Evolutionary conservation across 225 moss, liverwort and hornwort species (phyloP), one percentile per base, ranked within the genome.

Genomic region (Pleurozium schreberi): DNA sequence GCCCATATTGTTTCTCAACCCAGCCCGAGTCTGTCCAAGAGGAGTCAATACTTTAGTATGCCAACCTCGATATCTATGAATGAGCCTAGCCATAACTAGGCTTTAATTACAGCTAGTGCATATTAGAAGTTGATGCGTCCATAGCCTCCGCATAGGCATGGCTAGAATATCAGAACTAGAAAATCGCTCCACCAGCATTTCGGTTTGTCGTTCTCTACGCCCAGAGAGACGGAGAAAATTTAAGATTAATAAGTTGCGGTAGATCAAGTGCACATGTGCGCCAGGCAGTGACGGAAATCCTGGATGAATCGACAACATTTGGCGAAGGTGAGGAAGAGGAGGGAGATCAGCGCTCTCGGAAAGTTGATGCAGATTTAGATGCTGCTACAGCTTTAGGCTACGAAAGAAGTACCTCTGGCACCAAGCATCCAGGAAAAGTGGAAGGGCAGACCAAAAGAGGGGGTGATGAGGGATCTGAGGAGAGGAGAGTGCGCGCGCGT

Each of bases 401-500:
- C 84, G 88, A 63, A 80, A 58, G 79, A 91, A 84, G 16, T 70
- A 64, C 53, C 71, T 91, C 90, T 55, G 88, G 86, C 92, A 86
- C 57, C 77, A 81, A 89, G 81, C 92, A 92, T 94, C 82, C 89
- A 81, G 92, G 82, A 91, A 94, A 89, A 74, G 94, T 93, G 93
- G 93, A 93, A 94, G 94, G 91, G 89, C 89, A 80, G 83, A 88
- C 89, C 90, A 93, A 89, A 82, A 80, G 93, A 88, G 93, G 94
- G 94, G 94, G 92, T 89, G 94, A 90, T 90, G 93, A 92, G 93
- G 92, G 90, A 91, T 91, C 91, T 60, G 92, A 93, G 91, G 93
- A 92, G 90, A 93, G 93, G 92, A 78, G 92, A 90, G 93, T 94
- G 90, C 94, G 94, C 43, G 63, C 88, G 88, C 94, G 94, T 10